These are phyloP conservation scores for Auricularia sp. DNA, from an alignment of 768 basidiomycete genomes.

Conservation along the genomic window DNA sequence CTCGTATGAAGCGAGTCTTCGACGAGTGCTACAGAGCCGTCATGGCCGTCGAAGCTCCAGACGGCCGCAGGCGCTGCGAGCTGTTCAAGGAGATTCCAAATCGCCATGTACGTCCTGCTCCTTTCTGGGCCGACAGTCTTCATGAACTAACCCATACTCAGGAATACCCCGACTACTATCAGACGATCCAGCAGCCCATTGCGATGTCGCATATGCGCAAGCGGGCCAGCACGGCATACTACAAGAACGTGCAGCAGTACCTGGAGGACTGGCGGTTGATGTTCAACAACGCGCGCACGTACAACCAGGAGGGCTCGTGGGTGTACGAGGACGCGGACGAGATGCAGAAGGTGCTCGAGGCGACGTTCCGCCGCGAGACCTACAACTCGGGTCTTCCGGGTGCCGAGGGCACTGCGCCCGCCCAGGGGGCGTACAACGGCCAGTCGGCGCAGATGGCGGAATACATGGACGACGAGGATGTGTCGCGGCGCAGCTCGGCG, in stretches of 20 bases:
- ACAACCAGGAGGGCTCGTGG: conserved; percentile 92
- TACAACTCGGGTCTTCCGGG: conserved; percentile 67
- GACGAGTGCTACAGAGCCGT: conserved; percentile 68
- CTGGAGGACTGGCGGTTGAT: conserved; percentile 78
- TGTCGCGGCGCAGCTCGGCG: not conserved
- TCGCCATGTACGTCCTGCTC: conserved; percentile 41
- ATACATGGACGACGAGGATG: not conserved
- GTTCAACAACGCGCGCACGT: conserved; percentile 88
- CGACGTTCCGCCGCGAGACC: conserved; percentile 53
- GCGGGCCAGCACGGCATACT: conserved; percentile 49
- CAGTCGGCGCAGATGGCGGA: not conserved
- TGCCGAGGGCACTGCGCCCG: conserved; percentile 28
- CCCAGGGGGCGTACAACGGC: not conserved
- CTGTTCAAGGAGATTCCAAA: conserved; percentile 84
- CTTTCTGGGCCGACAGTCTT: too few relatives aligned
- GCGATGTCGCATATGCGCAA: conserved; percentile 80
- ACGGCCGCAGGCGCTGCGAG: conserved; percentile 72
- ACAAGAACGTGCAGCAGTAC: conserved; percentile 66
- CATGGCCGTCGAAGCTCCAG: conserved; percentile 55
- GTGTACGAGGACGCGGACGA: conserved; percentile 90
- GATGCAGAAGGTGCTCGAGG: conserved; percentile 83
- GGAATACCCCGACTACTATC: conserved; percentile 91
- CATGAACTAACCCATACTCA: conserved; percentile 21
- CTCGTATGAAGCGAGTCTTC: conserved; percentile 79
- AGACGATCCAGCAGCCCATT: conserved; percentile 79